These are phyloP conservation scores for Amanita jacksonii DNA, from an alignment of 768 basidiomycete species.

Conservation along the genomic window DNA sequence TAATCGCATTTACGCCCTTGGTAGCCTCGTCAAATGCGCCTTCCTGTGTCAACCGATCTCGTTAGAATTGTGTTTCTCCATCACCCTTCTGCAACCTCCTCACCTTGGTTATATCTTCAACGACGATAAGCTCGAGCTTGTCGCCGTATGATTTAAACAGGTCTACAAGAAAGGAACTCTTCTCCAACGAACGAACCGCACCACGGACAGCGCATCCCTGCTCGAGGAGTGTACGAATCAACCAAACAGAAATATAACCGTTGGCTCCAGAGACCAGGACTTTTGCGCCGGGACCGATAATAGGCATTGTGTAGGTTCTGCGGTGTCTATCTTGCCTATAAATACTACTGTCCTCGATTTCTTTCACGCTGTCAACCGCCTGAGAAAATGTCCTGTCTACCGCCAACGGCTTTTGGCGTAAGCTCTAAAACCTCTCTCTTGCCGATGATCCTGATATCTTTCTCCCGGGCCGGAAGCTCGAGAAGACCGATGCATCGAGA, in stretches of 20 bases:
- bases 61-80: background rate
- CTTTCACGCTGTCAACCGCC: too few species aligned
- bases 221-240: constrained; percentile 46
- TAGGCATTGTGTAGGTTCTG: too few species aligned
- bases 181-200: constrained; percentile 52
- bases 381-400: too few species aligned
- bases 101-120: constrained; percentile 51
- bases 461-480: too few species aligned
- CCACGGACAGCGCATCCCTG: constrained; percentile 56
- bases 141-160: constrained; percentile 44
- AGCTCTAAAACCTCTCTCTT: too few species aligned
- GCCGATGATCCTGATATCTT: too few species aligned
- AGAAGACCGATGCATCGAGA: too few species aligned
- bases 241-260: constrained; percentile 52
- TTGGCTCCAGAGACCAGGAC: constrained; percentile 52
- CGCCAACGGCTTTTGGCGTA: too few species aligned
- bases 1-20: constrained; percentile 63
- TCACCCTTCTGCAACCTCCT: too few species aligned
- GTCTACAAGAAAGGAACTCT: constrained; percentile 47
- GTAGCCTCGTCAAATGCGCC: constrained; percentile 76
- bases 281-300: constrained; percentile 18
- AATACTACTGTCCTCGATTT: too few species aligned
- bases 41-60: constrained; percentile 25
- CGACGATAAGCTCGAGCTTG: constrained; percentile 56
- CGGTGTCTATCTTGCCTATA: too few species aligned